These are phyloP conservation scores for Neospora caninum DNA, from an alignment of 169 alveolate genomes.

Conservation along the genomic window DNA sequence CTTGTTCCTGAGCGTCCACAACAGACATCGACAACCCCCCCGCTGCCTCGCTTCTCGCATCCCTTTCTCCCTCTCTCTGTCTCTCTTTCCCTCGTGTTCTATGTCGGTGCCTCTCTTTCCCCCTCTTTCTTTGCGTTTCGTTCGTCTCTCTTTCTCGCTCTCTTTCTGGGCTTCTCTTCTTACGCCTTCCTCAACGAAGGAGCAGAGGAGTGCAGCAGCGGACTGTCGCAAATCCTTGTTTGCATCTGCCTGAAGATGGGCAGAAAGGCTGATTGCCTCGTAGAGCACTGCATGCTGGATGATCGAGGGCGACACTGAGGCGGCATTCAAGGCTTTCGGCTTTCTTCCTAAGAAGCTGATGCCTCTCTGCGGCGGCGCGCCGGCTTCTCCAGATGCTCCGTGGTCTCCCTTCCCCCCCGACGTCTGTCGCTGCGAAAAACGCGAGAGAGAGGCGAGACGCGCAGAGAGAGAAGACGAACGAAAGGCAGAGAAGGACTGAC, in stretches of 20 bases:
- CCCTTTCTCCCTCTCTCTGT: not conserved
- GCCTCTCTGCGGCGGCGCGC: not conserved
- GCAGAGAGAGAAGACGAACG: not conserved
- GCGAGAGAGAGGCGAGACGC: not conserved
- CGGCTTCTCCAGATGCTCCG: not conserved
- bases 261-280: not conserved
- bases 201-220: not conserved
- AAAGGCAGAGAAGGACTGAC: not conserved
- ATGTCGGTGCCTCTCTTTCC: not conserved
- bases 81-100: too few relatives aligned
- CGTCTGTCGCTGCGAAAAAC: not conserved
- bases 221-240: not conserved
- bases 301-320: not conserved
- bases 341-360: not conserved
- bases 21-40: not conserved
- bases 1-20: not conserved
- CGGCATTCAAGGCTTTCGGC: not conserved
- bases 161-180: not conserved
- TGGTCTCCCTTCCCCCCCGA: not conserved
- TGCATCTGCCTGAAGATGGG: not conserved
- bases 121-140: not conserved
- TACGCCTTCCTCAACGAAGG: conserved; percentile 12
- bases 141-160: not conserved
- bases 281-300: not conserved
- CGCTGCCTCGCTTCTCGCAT: not conserved